Percentiles rank a stretch among this genome's conserved stretches.
phyloP scores from a whole-genome alignment of 169 alveolate species.

The Plasmodium malariae region DNA sequence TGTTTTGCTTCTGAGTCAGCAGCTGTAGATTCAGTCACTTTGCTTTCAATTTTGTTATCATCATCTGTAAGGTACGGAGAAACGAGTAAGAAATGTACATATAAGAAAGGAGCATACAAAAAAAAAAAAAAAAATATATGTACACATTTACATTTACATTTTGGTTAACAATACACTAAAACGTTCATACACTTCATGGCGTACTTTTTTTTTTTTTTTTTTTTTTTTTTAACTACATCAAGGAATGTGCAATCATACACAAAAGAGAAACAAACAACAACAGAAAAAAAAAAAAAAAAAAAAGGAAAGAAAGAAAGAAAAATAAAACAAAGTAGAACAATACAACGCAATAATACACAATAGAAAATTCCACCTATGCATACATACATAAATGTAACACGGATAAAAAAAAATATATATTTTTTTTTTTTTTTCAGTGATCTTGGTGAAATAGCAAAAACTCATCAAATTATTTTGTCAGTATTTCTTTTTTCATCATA shows the following conservation, averaged over 20 bases:
- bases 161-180: no score
- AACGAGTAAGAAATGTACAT: not conserved
- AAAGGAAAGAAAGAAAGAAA: not conserved
- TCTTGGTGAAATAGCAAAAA: slow-evolving; percentile 68
- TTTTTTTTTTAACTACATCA: no score
- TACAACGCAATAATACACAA: no score
- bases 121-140: no score
- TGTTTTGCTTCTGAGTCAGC: slow-evolving; percentile 56
- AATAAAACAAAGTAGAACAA: not conserved
- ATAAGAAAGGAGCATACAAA: not conserved
- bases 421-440: slow-evolving; percentile 56
- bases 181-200: no score
- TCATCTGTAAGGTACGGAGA: no score
- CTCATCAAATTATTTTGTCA: slow-evolving; percentile 22
- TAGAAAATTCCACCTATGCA: no score
- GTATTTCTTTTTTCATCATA: slow-evolving; percentile 39
- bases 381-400: not conserved
- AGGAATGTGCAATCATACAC: no score
- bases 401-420: not conserved
- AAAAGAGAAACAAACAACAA: no score
- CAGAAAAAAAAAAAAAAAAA: slow-evolving; percentile 6
- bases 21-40: slow-evolving; percentile 65
- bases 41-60: slow-evolving; percentile 17
- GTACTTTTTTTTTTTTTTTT: no score
- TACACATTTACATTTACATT: no score